Percentiles rank a stretch among this genome's conserved stretches.
phyloP scores from a whole-genome alignment of 371 early-diverging fungal species.

The Circinella umbellata region DNA sequence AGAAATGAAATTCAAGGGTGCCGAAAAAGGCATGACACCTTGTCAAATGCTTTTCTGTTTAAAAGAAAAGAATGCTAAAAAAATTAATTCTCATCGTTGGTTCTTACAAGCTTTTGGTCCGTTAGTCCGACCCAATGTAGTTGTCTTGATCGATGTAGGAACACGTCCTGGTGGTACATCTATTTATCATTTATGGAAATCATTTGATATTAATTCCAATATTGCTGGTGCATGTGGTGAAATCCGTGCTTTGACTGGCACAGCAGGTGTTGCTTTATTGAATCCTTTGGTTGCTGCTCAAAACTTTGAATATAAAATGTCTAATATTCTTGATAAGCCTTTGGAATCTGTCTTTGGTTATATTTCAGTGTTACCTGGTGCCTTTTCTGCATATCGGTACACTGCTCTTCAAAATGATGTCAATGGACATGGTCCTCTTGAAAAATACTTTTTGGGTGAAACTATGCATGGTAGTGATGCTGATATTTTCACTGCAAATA shows the following conservation, averaged over 20 bases:
- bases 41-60: slow-evolving; percentile 92
- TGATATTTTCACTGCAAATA: slow-evolving; percentile 75
- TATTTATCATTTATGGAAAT: slow-evolving; percentile 93
- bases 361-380: slow-evolving; percentile 95
- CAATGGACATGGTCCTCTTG: slow-evolving; percentile 77
- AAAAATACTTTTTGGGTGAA: slow-evolving; percentile 94
- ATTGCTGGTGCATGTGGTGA: slow-evolving; percentile 97
- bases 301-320: slow-evolving; percentile 92
- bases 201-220: slow-evolving; percentile 86
- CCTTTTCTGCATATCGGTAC: slow-evolving; percentile 97
- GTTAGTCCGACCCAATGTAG: slow-evolving; percentile 86
- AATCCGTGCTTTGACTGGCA: slow-evolving; percentile 88
- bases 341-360: slow-evolving; percentile 97
- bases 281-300: slow-evolving; percentile 93
- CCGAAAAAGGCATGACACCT: slow-evolving; percentile 81
- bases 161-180: slow-evolving; percentile 89
- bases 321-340: slow-evolving; percentile 97
- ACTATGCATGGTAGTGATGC: slow-evolving; percentile 77
- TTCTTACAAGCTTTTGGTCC: slow-evolving; percentile 95
- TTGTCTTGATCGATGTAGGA: slow-evolving; percentile 93
- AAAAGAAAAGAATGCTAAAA: slow-evolving; percentile 90
- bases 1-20: slow-evolving; percentile 75
- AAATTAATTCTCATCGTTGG: slow-evolving; percentile 98
- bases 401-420: slow-evolving; percentile 79
- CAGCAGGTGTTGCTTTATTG: slow-evolving; percentile 67